phyloP scores from a whole-genome alignment of 1,284 basidiomycete species.

The Anthracocystis setariae region DNA sequence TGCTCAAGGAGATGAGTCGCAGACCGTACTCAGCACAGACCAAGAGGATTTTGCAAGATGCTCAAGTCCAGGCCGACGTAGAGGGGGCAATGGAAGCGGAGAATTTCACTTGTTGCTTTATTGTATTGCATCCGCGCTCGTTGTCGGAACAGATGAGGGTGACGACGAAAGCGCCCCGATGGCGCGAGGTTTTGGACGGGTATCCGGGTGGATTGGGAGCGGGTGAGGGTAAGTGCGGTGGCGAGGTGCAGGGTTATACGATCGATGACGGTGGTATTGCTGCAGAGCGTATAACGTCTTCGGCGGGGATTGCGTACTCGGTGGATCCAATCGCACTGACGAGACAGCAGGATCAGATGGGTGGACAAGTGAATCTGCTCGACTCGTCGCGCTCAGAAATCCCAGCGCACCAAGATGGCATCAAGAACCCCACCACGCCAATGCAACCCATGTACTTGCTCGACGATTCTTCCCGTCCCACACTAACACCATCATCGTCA shows the following conservation, averaged over 20 bases:
- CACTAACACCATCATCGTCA: not conserved
- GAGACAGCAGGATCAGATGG: too few species aligned
- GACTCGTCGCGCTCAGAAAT: constrained; percentile 17
- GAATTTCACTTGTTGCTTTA: constrained; percentile 23
- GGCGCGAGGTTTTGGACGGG: constrained; percentile 37
- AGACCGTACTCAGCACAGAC: constrained; percentile 18
- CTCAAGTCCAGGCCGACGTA: too few species aligned
- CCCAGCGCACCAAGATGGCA: not conserved
- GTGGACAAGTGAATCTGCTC: too few species aligned
- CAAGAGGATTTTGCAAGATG: too few species aligned
- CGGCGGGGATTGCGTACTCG: constrained; percentile 23
- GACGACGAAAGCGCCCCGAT: constrained; percentile 26
- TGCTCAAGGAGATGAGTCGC: constrained; percentile 46
- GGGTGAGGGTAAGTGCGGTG: not conserved
- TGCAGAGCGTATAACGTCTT: constrained; percentile 12
- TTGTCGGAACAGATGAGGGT: constrained; percentile 55
- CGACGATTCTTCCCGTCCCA: not conserved
- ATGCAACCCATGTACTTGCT: constrained; percentile 24
- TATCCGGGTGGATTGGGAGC: too few species aligned
- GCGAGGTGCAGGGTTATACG: constrained; percentile 20
- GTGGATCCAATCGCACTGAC: constrained; percentile 16
- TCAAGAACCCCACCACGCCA: constrained; percentile 15
- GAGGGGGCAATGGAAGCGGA: too few species aligned
- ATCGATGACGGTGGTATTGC: constrained; percentile 13
- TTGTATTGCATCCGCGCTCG: constrained; percentile 49